Conservation (phyloP, 331 rosid species). For the Quercus lobata region DNA sequence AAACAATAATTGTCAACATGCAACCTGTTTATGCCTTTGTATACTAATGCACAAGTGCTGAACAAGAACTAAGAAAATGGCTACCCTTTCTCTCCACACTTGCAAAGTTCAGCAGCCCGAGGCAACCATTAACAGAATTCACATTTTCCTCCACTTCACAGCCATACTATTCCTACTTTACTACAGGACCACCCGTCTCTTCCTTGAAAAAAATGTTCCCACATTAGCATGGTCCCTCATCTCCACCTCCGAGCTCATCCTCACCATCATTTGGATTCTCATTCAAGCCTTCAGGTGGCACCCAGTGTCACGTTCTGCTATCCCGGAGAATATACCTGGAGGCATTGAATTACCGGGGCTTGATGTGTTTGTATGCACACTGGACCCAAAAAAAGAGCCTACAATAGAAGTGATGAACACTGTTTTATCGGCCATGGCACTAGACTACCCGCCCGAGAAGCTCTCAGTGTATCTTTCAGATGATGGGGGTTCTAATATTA, state of each 20-base stretch:
- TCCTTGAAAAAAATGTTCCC: neutral
- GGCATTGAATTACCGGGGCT: slow-evolving; percentile 14
- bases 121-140: slow-evolving; percentile 10
- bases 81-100: slow-evolving; percentile 7
- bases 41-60: too few species aligned
- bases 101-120: slow-evolving; percentile 17
- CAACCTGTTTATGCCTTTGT: too few species aligned
- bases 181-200: slow-evolving; percentile 9
- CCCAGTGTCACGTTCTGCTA: slow-evolving; percentile 4
- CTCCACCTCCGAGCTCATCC: slow-evolving; percentile 9
- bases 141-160: neutral
- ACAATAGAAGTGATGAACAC: slow-evolving; percentile 29
- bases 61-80: too few species aligned
- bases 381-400: slow-evolving; percentile 33
- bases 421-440: slow-evolving; percentile 13
- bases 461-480: slow-evolving; percentile 32
- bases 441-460: slow-evolving; percentile 26
- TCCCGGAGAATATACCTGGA: neutral
- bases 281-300: slow-evolving; percentile 30
- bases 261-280: slow-evolving; percentile 18
- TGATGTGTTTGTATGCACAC: slow-evolving; percentile 28
- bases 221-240: slow-evolving; percentile 15
- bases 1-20: too few species aligned
- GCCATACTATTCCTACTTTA: slow-evolving; percentile 11
- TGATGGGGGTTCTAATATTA: slow-evolving; percentile 15